Evolutionary conservation across 139 green algal genomes (phyloP).

Genomic region (Desmodesmus armatus): DNA sequence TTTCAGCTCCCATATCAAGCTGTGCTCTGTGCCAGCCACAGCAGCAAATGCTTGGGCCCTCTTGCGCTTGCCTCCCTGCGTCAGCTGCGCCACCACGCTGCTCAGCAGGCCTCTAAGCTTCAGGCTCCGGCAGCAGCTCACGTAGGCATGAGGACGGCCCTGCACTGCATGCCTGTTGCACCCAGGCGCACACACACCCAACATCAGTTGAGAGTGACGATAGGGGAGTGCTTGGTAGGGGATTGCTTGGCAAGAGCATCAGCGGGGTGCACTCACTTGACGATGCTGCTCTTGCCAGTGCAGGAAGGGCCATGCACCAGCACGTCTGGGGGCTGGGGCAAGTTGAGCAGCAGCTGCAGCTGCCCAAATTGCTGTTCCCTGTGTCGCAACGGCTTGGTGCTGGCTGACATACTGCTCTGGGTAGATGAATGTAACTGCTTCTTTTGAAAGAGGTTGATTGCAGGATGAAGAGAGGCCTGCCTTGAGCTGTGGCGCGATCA

Average conservation of each 20-base stretch:
- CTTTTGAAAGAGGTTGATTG: too few species aligned
- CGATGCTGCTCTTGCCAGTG: constrained; percentile 35
- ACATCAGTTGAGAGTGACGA: not conserved
- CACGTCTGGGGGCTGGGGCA: not conserved
- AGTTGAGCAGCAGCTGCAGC: not conserved
- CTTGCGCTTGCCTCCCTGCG: constrained; percentile 21
- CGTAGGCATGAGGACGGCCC: constrained; percentile 23
- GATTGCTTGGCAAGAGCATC: not conserved
- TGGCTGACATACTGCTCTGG: not conserved
- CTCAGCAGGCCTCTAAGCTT: constrained; percentile 24
- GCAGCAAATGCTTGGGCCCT: constrained; percentile 12
- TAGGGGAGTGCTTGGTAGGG: not conserved
- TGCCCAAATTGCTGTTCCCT: constrained; percentile 24
- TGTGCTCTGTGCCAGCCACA: constrained; percentile 23
- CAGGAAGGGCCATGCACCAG: constrained; percentile 30
- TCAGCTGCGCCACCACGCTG: constrained; percentile 16
- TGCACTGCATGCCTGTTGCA: not conserved
- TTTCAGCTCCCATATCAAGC: constrained; percentile 32
- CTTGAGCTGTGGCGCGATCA: too few species aligned
- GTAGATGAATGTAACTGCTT: too few species aligned
- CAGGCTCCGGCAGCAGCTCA: constrained; percentile 17
- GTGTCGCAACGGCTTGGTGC: constrained; percentile 32
- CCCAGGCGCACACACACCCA: not conserved
- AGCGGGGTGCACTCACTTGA: not conserved
- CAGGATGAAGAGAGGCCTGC: too few species aligned